These are phyloP conservation scores for Chlamydomonas incerta DNA, from an alignment of 139 green algal genomes.

Conservation along the genomic window DNA sequence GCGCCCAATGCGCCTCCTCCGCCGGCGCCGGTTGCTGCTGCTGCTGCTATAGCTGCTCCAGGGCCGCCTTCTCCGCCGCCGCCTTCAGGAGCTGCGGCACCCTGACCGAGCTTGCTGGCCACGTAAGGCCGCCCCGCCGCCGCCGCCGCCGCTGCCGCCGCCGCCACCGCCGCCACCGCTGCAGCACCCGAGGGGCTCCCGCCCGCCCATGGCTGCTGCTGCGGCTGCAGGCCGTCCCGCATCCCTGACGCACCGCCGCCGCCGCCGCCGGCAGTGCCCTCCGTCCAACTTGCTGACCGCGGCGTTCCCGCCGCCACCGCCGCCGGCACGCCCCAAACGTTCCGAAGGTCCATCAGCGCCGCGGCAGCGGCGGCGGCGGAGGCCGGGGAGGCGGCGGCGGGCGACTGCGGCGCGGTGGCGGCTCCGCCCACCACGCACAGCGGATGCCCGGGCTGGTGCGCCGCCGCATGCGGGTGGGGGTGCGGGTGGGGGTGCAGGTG, in stretches of 20 bases:
- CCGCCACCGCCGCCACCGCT: not conserved
- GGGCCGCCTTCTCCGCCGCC: not conserved
- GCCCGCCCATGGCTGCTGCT: not conserved
- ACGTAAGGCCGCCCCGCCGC: slow-evolving; percentile 20
- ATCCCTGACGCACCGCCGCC: not conserved
- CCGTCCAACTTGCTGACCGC: not conserved
- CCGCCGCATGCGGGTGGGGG: not conserved
- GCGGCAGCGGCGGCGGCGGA: not conserved
- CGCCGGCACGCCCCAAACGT: too few relatives aligned
- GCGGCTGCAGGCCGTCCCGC: not conserved
- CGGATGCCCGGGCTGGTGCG: not conserved
- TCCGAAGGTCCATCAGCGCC: not conserved
- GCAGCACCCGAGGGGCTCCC: not conserved
- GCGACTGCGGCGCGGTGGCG: not conserved
- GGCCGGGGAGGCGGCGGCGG: not conserved
- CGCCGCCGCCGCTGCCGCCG: not conserved
- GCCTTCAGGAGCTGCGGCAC: too few relatives aligned
- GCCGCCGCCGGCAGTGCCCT: not conserved
- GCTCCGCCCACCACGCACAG: too few relatives aligned
- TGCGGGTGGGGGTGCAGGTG: too few relatives aligned
- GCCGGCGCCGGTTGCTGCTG: too few relatives aligned
- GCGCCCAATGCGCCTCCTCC: too few relatives aligned
- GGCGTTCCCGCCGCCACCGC: too few relatives aligned
- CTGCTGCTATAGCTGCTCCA: not conserved
- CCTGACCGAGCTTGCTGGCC: slow-evolving; percentile 18